Evolutionary conservation across 148 eudicot genomes (phyloP), one percentile per base, ranked within the genome.

Genomic region (Rhododendron vialii): DNA sequence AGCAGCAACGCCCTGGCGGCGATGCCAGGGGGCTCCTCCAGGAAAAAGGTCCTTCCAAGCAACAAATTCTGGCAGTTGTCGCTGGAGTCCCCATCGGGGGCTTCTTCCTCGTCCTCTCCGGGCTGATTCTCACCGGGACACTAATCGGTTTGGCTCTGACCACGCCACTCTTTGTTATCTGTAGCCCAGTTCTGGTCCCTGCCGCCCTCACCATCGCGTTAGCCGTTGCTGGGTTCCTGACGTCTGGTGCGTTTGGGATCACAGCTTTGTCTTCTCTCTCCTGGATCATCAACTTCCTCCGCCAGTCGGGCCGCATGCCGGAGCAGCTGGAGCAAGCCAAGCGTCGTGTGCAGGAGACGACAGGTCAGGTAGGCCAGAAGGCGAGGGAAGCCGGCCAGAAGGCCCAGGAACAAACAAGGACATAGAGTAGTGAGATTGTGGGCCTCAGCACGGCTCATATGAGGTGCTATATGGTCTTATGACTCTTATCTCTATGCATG

Each of bases 151-250:
- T 92, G 2, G 91, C 87, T 1, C 50, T 92, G 15, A 83, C 93
- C 7, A 73, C 91, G 8, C 98, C 98, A 12, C 79, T 95, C 12
- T 93, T 95, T 15, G 63, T 95, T 24, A 36, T 95, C 61, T 95
- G 91, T 82, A 92, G 98, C 89, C 98, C 98, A 3, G 85, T 95
- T 13, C 84, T 95, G 22, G 91, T 95, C 80, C 98, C 98, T 3
- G 96, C 98, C 0, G 86, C 82, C 0, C 51, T 95, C 24, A 50
- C 85, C 22, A 67, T 90, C 47, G 95, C 85, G 38, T 80, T 92
- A 28, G 92, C 94, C 4, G 87, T 93, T 1, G 65, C 86, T 2
- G 98, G 95, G 5, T 92, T 95, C 83, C 48, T 92, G 80, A 82
- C 91, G 0, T 91, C 96, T 0, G 98, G 98, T 0, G 92, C 89